A percentile compares a stretch with the other conserved stretches of the same genome.
Conservation (phyloP, 1,139 yeast species). For the Kluyveromyces sp. region DNA sequence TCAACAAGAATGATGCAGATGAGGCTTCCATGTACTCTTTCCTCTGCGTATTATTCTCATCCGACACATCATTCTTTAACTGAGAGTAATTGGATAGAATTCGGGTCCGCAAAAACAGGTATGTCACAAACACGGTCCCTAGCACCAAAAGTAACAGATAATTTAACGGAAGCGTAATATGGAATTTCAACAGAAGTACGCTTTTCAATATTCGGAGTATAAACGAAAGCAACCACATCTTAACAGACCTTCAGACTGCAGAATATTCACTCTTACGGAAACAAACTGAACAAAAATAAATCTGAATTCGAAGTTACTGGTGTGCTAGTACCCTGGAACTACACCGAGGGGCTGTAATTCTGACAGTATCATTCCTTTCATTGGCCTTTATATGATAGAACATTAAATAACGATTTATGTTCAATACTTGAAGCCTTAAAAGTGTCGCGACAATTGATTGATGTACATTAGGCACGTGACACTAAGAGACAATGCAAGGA, state of each 20-base stretch:
- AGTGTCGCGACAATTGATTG: too few species aligned
- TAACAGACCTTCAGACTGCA: too few species aligned
- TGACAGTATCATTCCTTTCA: too few species aligned
- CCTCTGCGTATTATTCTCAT: constrained; percentile 9
- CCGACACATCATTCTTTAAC: constrained; percentile 11
- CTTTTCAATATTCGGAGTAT: constrained; percentile 4
- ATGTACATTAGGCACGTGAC: too few species aligned
- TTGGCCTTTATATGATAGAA: too few species aligned
- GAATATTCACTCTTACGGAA: too few species aligned
- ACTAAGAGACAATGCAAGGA: too few species aligned
- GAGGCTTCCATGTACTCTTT: constrained; percentile 11
- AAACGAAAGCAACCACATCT: constrained; percentile 5
- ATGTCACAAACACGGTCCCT: constrained; percentile 7
- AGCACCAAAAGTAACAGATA: constrained; percentile 4
- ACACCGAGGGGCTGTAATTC: too few species aligned
- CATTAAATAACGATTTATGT: too few species aligned
- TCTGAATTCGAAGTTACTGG: too few species aligned
- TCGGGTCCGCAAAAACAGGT: constrained; percentile 9
- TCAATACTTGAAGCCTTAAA: too few species aligned
- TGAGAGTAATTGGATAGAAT: constrained; percentile 12
- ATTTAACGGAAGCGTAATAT: constrained; percentile 6
- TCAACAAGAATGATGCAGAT: constrained; percentile 10
- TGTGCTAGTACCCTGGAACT: too few species aligned
- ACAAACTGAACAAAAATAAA: not conserved
- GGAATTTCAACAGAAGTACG: constrained; percentile 5